Base-by-base conservation (phyloP, 352 stramenopile species). In the Phytopythium kandeliae region DNA sequence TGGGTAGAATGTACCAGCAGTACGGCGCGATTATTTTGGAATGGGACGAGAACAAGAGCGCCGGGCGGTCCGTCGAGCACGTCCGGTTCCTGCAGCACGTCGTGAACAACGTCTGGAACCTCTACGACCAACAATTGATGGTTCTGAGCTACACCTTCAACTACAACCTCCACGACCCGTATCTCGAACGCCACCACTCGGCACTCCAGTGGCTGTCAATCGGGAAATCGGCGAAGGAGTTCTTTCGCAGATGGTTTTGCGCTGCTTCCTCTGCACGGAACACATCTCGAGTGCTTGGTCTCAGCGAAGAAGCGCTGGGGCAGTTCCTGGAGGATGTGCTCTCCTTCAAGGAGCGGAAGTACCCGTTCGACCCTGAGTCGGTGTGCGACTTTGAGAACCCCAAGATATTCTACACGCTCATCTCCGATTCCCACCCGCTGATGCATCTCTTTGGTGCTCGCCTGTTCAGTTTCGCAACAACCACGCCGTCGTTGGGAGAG, bases 301-400 rank as follows among this genome's bases (percentile, higher is more conserved):
- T 87, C 16, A 77, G 65, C 54, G 74, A 90, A 54, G 76, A 88
- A 46, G 63, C 65, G n/a, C 57, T 52, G 15, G 66, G 70, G 3
- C 74, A 87, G 19, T 89, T 91, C 49, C 65, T 89, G 41, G 77
- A 91, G 54, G 77, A 87, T 41, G 58, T 91, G 19, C 46, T 89
- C 38, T 67, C 79, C 26, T 89, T 77, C 51, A 91, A 91, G 51
- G 74, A 91, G 55, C 72, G 66, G 25, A 87, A 87, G 54, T 81
- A 86, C 55, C 79, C 79, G 3, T 91, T 91, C 48, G 77, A 91
- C 45, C 50, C 66, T 0, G 75, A 89, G 31, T 84, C 73, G 1
- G 71, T 83, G 54, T 84, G 71, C 52, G 79, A 89, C n/a, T 87
- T 87, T 42, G 79, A 91, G 41, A 86, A 86, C 28, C 77, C 77